These are phyloP conservation scores for Phytophthora sp. DNA, from an alignment of 352 stramenopile genomes.

Conservation along the genomic window DNA sequence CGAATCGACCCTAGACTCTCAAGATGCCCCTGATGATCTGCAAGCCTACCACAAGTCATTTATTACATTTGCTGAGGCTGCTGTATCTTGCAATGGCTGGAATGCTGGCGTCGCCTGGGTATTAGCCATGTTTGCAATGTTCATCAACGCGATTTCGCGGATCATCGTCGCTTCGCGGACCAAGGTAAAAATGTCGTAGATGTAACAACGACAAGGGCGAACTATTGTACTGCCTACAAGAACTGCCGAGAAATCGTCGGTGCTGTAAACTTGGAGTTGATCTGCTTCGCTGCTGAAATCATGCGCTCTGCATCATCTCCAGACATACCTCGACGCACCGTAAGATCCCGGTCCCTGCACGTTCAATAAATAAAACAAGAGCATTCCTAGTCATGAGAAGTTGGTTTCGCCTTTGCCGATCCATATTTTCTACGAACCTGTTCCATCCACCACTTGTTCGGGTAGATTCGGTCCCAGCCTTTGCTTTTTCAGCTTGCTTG, in stretches of 20 bases:
- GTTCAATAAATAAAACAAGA: background rate
- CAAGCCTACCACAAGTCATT: constrained; percentile 12
- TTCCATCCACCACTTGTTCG: constrained; percentile 54
- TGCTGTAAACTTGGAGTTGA: constrained; percentile 88
- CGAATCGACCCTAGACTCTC: background rate
- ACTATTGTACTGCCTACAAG: too few relatives aligned
- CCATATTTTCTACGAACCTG: constrained; percentile 39
- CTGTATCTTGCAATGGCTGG: constrained; percentile 17
- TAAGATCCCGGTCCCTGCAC: constrained; percentile 78
- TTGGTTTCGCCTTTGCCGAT: background rate
- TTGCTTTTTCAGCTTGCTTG: constrained; percentile 59
- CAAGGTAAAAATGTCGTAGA: constrained; percentile 24
- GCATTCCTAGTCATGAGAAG: background rate
- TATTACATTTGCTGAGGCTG: constrained; percentile 8
- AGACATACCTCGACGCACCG: constrained; percentile 63
- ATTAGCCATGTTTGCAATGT: constrained; percentile 13
- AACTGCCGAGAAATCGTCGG: constrained; percentile 86
- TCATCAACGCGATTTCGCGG: constrained; percentile 21
- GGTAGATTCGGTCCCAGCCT: constrained; percentile 14
- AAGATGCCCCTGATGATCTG: background rate
- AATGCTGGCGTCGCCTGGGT: constrained; percentile 24
- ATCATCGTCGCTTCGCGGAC: constrained; percentile 11
- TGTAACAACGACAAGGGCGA: background rate
- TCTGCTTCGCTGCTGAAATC: constrained; percentile 77
- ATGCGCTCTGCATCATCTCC: constrained; percentile 72